phyloP scores from a whole-genome alignment of 2,329 filamentous ascomycete species.

The Aspergillus quadrilineatus region DNA sequence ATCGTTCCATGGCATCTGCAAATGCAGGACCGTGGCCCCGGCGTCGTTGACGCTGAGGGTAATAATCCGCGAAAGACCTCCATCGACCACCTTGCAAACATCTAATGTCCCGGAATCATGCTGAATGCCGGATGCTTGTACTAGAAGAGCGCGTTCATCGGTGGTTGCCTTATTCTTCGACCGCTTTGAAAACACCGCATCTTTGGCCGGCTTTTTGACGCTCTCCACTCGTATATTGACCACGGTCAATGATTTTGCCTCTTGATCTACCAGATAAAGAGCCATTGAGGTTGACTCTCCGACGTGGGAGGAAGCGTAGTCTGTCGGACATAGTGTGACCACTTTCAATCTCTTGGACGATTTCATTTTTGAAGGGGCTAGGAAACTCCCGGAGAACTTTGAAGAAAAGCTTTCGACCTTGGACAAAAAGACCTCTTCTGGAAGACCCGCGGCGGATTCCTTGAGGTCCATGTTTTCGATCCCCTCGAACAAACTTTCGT shows the following conservation, averaged over 20 bases:
- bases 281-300: slow-evolving; percentile 36
- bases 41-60: slow-evolving; percentile 66
- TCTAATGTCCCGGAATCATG: slow-evolving; percentile 69
- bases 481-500: slow-evolving; percentile 63
- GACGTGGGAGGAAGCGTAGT: slow-evolving; percentile 32
- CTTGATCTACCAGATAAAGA: slow-evolving; percentile 67
- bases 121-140: slow-evolving; percentile 49
- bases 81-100: slow-evolving; percentile 69
- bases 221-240: slow-evolving; percentile 62
- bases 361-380: slow-evolving; percentile 26
- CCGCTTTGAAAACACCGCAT: slow-evolving; percentile 28
- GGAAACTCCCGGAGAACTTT: slow-evolving; percentile 43
- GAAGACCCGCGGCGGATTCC: slow-evolving; percentile 69
- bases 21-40: slow-evolving; percentile 65
- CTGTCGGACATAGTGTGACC: slow-evolving; percentile 61
- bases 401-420: slow-evolving; percentile 68
- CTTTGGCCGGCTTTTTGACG: slow-evolving; percentile 28
- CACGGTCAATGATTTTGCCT: slow-evolving; percentile 66
- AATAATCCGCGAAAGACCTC: slow-evolving; percentile 65
- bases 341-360: slow-evolving; percentile 45
- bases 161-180: slow-evolving; percentile 21
- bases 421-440: slow-evolving; percentile 69
- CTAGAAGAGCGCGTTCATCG: slow-evolving; percentile 28
- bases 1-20: slow-evolving; percentile 74
- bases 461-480: slow-evolving; percentile 71